These are phyloP conservation scores for Barnettozyma pratensis DNA, from an alignment of 805 yeast genomes.

Conservation along the genomic window DNA sequence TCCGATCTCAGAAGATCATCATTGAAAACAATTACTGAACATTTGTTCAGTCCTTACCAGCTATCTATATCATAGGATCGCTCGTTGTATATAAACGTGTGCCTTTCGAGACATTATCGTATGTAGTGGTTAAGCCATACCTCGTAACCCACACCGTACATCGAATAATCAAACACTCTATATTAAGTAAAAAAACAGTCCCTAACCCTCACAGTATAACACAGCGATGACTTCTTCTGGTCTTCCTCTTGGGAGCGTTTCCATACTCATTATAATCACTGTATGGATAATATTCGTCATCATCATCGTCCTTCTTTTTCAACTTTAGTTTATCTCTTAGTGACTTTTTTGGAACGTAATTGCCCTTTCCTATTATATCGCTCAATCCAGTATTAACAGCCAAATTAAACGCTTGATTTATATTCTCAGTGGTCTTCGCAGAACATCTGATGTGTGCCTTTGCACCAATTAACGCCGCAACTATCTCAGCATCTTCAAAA, in stretches of 20 bases:
- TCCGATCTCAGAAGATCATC: background rate
- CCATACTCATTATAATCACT: constrained; percentile 15
- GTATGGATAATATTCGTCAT: constrained; percentile 13
- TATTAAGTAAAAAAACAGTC: too few species aligned
- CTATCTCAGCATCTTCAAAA: constrained; percentile 24
- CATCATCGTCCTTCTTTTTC: background rate
- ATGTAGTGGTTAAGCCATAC: too few species aligned
- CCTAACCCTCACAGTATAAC: constrained; percentile 6
- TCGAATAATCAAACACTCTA: too few species aligned
- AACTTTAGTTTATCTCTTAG: constrained; percentile 2
- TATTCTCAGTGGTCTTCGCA: constrained; percentile 63
- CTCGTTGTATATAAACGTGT: too few species aligned
- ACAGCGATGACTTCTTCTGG: constrained; percentile 10
- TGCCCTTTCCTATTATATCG: background rate
- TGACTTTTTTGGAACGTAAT: background rate
- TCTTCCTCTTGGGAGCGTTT: background rate
- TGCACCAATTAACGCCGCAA: constrained; percentile 62
- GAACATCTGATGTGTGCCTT: constrained; percentile 74
- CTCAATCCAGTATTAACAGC: constrained; percentile 34
- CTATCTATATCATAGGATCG: too few species aligned
- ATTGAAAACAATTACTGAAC: background rate
- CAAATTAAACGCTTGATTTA: constrained; percentile 60
- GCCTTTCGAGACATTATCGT: too few species aligned
- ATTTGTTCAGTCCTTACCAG: too few species aligned
- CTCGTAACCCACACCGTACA: too few species aligned